phyloP scores from a whole-genome alignment of 2,329 filamentous ascomycete genomes.

The Orbilia javanica region DNA sequence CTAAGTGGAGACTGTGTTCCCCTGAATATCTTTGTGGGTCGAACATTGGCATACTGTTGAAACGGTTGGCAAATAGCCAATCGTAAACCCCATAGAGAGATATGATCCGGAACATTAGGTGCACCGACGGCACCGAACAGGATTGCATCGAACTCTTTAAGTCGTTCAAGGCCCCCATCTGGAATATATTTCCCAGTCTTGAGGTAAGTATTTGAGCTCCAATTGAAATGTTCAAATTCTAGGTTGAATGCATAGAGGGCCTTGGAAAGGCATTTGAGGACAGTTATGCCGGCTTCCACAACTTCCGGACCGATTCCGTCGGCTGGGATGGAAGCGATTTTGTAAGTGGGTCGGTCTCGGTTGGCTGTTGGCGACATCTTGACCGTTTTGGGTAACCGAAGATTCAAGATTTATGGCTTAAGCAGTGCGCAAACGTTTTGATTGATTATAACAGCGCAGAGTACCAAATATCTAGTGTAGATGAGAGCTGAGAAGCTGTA shows the following conservation, averaged over 20 bases:
- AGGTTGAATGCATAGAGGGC: conserved; percentile 72
- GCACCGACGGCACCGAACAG: conserved; percentile 94
- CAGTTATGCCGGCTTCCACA: conserved; percentile 74
- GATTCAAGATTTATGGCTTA: not conserved
- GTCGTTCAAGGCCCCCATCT: conserved; percentile 82
- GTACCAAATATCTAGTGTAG: conserved; percentile 11
- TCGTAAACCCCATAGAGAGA: conserved; percentile 76
- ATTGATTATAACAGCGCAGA: not conserved
- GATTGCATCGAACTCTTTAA: conserved; percentile 87
- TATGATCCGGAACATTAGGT: conserved; percentile 77
- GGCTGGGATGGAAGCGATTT: conserved; percentile 75
- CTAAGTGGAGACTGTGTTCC: conserved; percentile 73
- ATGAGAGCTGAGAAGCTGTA: conserved; percentile 7
- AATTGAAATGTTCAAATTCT: conserved; percentile 74
- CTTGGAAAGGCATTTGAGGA: conserved; percentile 71
- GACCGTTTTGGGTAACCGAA: conserved; percentile 8
- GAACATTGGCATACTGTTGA: conserved; percentile 77
- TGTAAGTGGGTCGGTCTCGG: conserved; percentile 28
- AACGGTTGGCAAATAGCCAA: conserved; percentile 76
- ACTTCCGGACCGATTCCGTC: conserved; percentile 79
- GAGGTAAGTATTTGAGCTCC: conserved; percentile 77
- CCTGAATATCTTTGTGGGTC: conserved; percentile 74
- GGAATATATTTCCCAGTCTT: conserved; percentile 76
- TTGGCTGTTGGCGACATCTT: conserved; percentile 41
- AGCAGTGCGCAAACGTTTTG: not conserved